Base-by-base conservation (phyloP, 768 basidiomycete genomes). In the Pleurotus tuber-regium region DNA sequence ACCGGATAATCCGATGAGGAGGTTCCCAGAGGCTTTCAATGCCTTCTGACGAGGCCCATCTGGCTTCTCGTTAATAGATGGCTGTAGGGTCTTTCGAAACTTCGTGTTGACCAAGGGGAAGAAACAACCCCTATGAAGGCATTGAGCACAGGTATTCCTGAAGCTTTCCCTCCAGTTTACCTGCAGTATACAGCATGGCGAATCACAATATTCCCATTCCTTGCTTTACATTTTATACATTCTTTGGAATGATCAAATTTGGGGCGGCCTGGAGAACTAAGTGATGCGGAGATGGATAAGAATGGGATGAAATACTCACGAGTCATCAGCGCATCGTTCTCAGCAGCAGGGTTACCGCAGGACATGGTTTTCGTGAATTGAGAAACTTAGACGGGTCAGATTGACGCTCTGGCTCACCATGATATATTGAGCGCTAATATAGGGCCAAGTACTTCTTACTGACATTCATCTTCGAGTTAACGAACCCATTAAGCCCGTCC, bases 101-200 rank as follows among this genome's bases (percentile, higher is more conserved):
- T 86, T 87, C 52, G 73, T 66, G 7, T 74, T 73, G 4, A 88
- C 70, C 18, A 86, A 72, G 4, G 82, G 78, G 31, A 76, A 71
- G 65, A 92, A 89, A 59, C 89, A 91, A 3, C 73, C 77, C 66
- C 84, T 86, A 58, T 5, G 8, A 33, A 33, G 36, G 30, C 26
- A 41, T 36, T 39, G 38, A 41, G 16, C 18, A 12, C 21, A 18
- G 26, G 16, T 39, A 16, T 23, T 10, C 19, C 10, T 10, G n/a
- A 51, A 1, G 30, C 12, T 41, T 35, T 3, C 39, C 9, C 19
- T 29, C 19, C 31, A 53, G 56, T 76, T 59, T 60, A 89, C 89
- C 83, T 89, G 87, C 90, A 92, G 61, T 92, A 92, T 16, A 89
- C 86, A 11, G 86, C 82, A 63, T 92, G 87, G 35, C 88, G 77